A percentile compares a stretch with the other conserved stretches of the same genome.
phyloP scores from a whole-genome alignment of 495 filamentous ascomycete genomes.

The Cercophora sp. region DNA sequence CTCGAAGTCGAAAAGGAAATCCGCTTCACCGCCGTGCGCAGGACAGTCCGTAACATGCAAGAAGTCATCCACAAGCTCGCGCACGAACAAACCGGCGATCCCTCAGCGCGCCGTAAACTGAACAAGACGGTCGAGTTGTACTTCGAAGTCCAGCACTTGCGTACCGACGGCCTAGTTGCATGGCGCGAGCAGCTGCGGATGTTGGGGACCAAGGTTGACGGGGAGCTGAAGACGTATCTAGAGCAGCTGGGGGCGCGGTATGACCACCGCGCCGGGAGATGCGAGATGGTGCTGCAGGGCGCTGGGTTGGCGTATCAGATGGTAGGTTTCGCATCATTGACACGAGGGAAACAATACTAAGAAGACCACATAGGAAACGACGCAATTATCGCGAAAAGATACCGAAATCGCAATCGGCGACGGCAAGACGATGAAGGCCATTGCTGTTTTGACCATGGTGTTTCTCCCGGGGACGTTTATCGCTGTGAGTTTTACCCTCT shows the following conservation, averaged over 20 bases:
- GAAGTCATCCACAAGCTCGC: background rate
- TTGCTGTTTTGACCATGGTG: slow-evolving; percentile 4
- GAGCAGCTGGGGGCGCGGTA: background rate
- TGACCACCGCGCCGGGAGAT: background rate
- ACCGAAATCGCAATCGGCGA: slow-evolving; percentile 9
- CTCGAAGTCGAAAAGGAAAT: background rate
- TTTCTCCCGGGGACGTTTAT: slow-evolving; percentile 8
- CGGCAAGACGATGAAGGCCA: slow-evolving; percentile 8
- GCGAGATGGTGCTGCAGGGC: slow-evolving; percentile 6
- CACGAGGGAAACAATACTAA: background rate
- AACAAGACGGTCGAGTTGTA: background rate
- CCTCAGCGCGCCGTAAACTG: background rate
- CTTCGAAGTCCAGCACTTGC: slow-evolving; percentile 3
- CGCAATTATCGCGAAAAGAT: slow-evolving; percentile 3
- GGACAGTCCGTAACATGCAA: background rate
- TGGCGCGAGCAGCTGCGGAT: slow-evolving; percentile 6
- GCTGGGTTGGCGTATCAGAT: slow-evolving; percentile 4
- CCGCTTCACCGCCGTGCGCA: background rate
- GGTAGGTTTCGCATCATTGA: background rate
- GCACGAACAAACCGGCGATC: background rate
- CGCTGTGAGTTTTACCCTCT: background rate
- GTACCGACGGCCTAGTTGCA: slow-evolving; percentile 1
- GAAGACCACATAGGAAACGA: background rate
- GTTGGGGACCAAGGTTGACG: background rate
- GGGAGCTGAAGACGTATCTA: background rate